Evolutionary conservation across 2,329 filamentous ascomycete species (phyloP), one percentile per base, ranked within the genome.

Genomic region (Endoconidiophora laricicola): DNA sequence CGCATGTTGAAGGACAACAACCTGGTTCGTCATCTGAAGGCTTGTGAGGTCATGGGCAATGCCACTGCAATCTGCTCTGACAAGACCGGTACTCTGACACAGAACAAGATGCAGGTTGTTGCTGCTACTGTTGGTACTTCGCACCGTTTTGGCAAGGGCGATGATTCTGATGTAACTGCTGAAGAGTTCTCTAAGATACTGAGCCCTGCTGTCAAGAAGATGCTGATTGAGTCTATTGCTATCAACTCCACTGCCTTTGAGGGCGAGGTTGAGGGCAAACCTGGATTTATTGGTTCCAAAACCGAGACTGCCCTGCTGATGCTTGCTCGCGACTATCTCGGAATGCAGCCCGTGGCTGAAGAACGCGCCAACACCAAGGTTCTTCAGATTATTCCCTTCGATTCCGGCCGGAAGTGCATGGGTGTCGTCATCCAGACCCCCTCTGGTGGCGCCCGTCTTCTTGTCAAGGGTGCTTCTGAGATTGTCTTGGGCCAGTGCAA

Each of bases 11-110:
- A 76, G 57, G 82, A 86, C 62, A 83, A 83, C 65, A 86, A 86
- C 58, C 65, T 87, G 52, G 82, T 86, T 42, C 78, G 83, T 36
- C 79, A 86, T 52, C 70, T 87, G 51, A 82, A 83, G 58, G 81
- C 83, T 20, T 86, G 83, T 58, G 83, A 86, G 62, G 84, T 84
- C 43, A 86, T 86, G 82, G 83, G 83, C 48, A 86, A 85, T 58
- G 82, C 81, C 5, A 83, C 80, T 1, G 78, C 75, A 0, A 80
- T 81, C 46, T 81, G 78, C 63, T 80, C 76, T 0, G 78, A 81
- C 65, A 81, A 81, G 63, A 81, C 78, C 0, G 78, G 78, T 44
- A 81, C 78, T 4, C 63, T 81, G 46, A 81, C 78, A 0, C 77
- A 81, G 59, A 81, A 81, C 60, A 79, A 79, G 62, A 81, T 81